Evolutionary conservation across 2,329 filamentous ascomycete genomes (phyloP).

Genomic region (Fusarium oligoseptatum): DNA sequence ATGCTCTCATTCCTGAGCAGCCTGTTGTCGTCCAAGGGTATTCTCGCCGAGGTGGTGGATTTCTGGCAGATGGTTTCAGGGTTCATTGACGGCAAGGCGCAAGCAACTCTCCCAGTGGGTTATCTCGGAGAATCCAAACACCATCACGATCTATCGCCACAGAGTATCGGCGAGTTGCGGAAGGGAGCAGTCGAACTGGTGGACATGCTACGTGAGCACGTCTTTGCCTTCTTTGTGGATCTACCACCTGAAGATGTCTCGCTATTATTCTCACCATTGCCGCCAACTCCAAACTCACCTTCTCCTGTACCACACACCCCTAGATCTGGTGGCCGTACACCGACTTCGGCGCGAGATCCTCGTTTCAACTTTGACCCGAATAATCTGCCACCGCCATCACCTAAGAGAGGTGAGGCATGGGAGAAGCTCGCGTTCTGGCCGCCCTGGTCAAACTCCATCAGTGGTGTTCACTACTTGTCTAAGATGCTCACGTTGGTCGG

Average conservation of each 20-base stretch:
- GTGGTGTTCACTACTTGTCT: constrained; percentile 90
- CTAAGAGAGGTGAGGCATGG: constrained; percentile 86
- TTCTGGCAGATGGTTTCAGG: constrained; percentile 94
- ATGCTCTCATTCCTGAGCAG: constrained; percentile 79
- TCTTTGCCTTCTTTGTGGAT: constrained; percentile 87
- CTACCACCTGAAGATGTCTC: constrained; percentile 93
- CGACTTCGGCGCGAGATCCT: constrained; percentile 73
- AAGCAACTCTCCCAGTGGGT: constrained; percentile 82
- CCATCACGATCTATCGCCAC: constrained; percentile 83
- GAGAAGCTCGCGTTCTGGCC: constrained; percentile 98
- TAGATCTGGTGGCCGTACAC: constrained; percentile 58
- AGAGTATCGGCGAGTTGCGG: constrained; percentile 78
- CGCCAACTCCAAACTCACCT: constrained; percentile 69
- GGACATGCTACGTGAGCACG: constrained; percentile 82
- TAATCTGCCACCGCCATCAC: constrained; percentile 81
- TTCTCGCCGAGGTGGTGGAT: constrained; percentile 89
- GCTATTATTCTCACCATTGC: constrained; percentile 84
- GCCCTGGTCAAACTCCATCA: constrained; percentile 90
- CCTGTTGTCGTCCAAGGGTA: constrained; percentile 82
- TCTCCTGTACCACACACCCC: constrained; percentile 58
- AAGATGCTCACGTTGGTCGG: constrained; percentile 86
- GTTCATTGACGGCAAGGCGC: constrained; percentile 89
- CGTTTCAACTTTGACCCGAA: constrained; percentile 85
- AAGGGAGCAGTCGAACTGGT: constrained; percentile 87
- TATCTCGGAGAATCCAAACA: constrained; percentile 84